Evolutionary conservation across 768 basidiomycete species (phyloP).

Genomic region (Russula lepida): DNA sequence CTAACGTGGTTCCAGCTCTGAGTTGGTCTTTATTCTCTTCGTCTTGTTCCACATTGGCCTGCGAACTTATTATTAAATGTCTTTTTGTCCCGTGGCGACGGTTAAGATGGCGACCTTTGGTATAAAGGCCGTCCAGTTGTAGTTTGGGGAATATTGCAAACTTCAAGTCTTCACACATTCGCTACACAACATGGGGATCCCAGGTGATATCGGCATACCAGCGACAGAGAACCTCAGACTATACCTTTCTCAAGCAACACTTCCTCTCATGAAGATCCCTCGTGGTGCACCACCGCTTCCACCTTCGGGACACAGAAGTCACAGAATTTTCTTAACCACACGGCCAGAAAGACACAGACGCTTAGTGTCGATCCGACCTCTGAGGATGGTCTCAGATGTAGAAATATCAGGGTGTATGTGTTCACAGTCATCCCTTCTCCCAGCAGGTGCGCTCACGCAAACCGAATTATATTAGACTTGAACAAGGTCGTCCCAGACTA

Average conservation of each 20-base stretch:
- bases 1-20: background rate
- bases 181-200: background rate
- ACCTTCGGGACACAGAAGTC: conserved; percentile 18
- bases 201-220: conserved; percentile 17
- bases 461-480: background rate
- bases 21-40: conserved; percentile 9
- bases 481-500: conserved; percentile 2
- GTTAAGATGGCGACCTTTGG: background rate
- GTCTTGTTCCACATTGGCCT: background rate
- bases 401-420: conserved; percentile 8
- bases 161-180: background rate
- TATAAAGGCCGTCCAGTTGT: conserved; percentile 2
- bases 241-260: conserved; percentile 17
- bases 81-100: background rate
- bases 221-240: conserved; percentile 17
- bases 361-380: conserved; percentile 4
- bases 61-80: background rate
- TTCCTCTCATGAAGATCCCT: conserved; percentile 15
- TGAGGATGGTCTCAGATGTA: background rate
- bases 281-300: conserved; percentile 13
- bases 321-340: conserved; percentile 11
- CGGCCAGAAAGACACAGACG: conserved; percentile 16
- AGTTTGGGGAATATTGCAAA: background rate
- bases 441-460: background rate
- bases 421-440: background rate